Evolutionary conservation across 768 basidiomycete genomes (phyloP), one percentile per base, ranked within the genome.

Genomic region (Kwoniella pini): DNA sequence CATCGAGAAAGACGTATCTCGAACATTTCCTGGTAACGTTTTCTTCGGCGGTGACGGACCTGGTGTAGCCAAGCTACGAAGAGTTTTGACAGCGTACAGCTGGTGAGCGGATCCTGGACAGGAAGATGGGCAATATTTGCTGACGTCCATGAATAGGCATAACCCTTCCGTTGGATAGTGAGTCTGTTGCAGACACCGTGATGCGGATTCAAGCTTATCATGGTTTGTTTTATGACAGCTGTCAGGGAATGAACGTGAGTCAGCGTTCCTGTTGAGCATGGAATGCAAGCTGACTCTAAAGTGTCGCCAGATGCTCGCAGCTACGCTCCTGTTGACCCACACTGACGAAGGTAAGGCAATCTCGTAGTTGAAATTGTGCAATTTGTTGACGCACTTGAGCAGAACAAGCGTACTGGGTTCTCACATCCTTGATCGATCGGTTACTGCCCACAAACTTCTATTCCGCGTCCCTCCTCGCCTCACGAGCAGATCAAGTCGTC

Each of bases 1-100:
- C 80, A 98, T 99, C 60, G 96, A 97, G 81, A 97, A 98, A 80
- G 95, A 98, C 71, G 76, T 80, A 7, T 88, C 63, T 79, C 88
- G 82, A 90, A 93, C 69, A 88, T 77, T 95, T 88, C 93, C 94
- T 0, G 79, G 91, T 43, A 96, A 96, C 71, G 84, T 98, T 28
- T 98, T 96, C 82, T 99, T 97, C 80, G 96, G 92, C n/a, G 92
- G 95, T 0, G 93, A 96, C 77, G 96, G 96, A 0, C 90, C 87
- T 0, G 96, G 96, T 2, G 93, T 97, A 12, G 84, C 87, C 51
- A 99, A 99, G 80, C 80, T 99, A 56, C 82, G 94, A 53, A 83
- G 93, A 65, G 91, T 98, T 36, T 81, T 99, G 79, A 84, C 83
- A 46, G 96, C 94, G 0, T 98, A 95, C 77, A 40, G 42, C 21